Conservation (phyloP, 176 grass and related monocot genomes). For the Bothriochloa decipiens region DNA sequence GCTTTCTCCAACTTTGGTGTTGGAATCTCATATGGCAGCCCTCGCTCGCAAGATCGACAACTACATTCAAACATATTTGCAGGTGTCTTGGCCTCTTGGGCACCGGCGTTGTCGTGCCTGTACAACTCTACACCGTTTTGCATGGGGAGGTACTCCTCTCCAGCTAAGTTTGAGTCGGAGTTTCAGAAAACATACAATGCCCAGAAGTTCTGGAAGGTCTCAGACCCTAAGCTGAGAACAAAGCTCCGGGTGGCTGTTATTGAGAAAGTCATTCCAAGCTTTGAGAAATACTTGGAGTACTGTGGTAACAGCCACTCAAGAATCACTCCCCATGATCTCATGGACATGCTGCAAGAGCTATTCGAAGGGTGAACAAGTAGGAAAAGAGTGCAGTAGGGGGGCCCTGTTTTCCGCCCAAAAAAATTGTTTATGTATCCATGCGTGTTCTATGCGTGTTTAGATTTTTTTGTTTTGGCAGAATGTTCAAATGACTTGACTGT, state of each 20-base stretch:
- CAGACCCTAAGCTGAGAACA: neutral
- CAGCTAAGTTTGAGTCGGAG: neutral
- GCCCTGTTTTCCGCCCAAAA: too few relatives aligned
- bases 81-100: constrained; percentile 13
- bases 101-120: neutral
- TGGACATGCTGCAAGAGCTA: constrained; percentile 9
- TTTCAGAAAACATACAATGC: neutral
- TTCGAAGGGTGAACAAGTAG: constrained; percentile 4
- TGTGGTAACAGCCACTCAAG: neutral
- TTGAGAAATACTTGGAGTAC: neutral
- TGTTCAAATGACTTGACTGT: too few relatives aligned
- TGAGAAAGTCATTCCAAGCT: neutral
- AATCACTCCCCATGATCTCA: neutral
- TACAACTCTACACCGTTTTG: neutral
- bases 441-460: neutral
- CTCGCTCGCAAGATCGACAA: neutral
- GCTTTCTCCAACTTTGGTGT: neutral
- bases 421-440: neutral
- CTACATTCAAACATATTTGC: neutral
- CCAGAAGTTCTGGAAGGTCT: constrained; percentile 17
- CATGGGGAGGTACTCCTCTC: neutral
- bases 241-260: neutral
- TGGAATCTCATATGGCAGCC: neutral
- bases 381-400: neutral
- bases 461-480: neutral